Evolutionary conservation across 2,329 filamentous ascomycete genomes (phyloP).

Genomic region (Samsoniella hepiali): DNA sequence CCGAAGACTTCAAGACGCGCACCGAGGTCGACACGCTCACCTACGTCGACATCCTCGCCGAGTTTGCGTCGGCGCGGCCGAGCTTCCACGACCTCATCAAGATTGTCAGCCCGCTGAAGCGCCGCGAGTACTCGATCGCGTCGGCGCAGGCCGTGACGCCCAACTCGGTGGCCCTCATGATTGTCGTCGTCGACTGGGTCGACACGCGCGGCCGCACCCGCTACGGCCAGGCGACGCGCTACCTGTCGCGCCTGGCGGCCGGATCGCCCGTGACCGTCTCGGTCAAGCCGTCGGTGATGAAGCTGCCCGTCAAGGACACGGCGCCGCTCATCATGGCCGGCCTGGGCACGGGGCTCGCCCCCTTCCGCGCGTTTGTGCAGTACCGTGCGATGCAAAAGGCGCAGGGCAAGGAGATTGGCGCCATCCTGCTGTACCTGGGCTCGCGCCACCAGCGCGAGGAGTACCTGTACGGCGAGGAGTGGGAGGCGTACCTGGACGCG

Average conservation of each 20-base stretch:
- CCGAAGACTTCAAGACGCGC: constrained; percentile 86
- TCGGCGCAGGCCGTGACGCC: constrained; percentile 94
- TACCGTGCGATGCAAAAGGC: constrained; percentile 97
- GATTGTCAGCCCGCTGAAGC: constrained; percentile 89
- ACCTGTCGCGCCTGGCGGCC: constrained; percentile 71
- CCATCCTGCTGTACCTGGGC: constrained; percentile 93
- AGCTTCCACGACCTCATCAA: constrained; percentile 82
- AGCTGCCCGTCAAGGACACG: constrained; percentile 82
- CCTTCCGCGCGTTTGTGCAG: constrained; percentile 98
- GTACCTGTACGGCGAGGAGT: constrained; percentile 98
- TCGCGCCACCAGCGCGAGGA: constrained; percentile 97
- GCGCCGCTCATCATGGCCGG: constrained; percentile 98
- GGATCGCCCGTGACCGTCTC: constrained; percentile 83
- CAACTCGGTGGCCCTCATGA: constrained; percentile 86
- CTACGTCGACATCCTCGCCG: constrained; percentile 83
- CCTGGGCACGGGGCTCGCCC: constrained; percentile 93
- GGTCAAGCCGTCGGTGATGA: constrained; percentile 98
- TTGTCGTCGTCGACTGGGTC: constrained; percentile 95
- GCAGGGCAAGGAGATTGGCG: constrained; percentile 91
- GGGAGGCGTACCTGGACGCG: constrained; percentile 95
- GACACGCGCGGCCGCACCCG: constrained; percentile 83
- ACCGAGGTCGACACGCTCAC: constrained; percentile 88
- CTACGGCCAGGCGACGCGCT: constrained; percentile 89
- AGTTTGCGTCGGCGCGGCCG: constrained; percentile 87
- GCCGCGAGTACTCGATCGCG: constrained; percentile 97